A percentile compares a stretch with the other conserved stretches of the same genome.
Conservation (phyloP, 2,329 filamentous ascomycete genomes). For the Ophiostoma fasciatum region DNA sequence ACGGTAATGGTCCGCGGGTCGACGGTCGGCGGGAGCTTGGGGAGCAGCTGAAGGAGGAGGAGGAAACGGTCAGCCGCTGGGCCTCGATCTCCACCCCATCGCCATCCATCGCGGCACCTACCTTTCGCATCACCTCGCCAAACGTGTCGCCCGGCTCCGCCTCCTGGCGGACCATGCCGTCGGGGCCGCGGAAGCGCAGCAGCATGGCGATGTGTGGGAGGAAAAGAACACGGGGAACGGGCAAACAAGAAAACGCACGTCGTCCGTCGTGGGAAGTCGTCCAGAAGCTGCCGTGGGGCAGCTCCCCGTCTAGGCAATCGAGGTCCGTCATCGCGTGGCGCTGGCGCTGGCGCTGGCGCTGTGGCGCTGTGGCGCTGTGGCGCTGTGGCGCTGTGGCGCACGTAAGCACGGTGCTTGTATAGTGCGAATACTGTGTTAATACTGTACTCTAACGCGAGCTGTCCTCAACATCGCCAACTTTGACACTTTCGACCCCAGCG, state of each 20-base stretch:
- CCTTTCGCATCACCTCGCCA: slow-evolving; percentile 39
- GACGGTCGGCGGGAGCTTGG: slow-evolving; percentile 45
- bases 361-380: too few relatives aligned
- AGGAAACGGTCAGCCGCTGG: too few relatives aligned
- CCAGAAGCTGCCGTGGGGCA: not conserved
- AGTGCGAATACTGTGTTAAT: too few relatives aligned
- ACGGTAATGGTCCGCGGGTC: slow-evolving; percentile 44
- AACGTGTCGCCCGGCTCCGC: slow-evolving; percentile 65
- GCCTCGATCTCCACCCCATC: too few relatives aligned
- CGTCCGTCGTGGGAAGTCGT: not conserved
- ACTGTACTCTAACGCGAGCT: too few relatives aligned
- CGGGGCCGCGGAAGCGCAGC: slow-evolving; percentile 74
- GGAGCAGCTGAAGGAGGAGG: slow-evolving; percentile 37
- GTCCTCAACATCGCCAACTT: too few relatives aligned
- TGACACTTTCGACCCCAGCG: too few relatives aligned
- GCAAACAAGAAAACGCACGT: too few relatives aligned
- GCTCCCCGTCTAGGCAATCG: too few relatives aligned
- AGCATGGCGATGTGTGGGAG: slow-evolving; percentile 42
- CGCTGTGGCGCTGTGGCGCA: too few relatives aligned
- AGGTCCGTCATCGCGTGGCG: not conserved
- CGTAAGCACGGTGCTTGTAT: too few relatives aligned
- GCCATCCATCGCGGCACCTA: slow-evolving; percentile 21
- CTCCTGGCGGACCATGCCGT: slow-evolving; percentile 80
- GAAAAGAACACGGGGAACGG: not conserved
- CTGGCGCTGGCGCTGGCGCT: too few relatives aligned